phyloP scores from a whole-genome alignment of 2,329 filamentous ascomycete species.

The Aspergillus quadrilineatus region DNA sequence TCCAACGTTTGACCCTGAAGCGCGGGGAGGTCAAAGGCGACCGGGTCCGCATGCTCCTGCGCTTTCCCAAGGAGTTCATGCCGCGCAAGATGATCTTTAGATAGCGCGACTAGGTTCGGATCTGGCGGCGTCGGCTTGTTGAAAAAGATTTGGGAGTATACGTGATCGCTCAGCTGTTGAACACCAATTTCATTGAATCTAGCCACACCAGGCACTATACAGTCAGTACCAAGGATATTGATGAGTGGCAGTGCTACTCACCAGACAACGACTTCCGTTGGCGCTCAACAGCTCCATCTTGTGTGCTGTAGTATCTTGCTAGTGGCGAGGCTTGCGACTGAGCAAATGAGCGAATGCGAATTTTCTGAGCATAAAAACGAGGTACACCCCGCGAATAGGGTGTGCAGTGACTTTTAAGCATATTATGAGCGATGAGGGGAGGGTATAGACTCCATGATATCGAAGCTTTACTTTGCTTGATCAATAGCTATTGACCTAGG shows the following conservation, averaged over 20 bases:
- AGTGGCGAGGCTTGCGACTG: constrained; percentile 17
- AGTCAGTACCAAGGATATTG: constrained; percentile 16
- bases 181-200: constrained; percentile 92
- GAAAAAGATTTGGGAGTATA: constrained; percentile 81
- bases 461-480: constrained; percentile 18
- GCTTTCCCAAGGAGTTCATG: constrained; percentile 92
- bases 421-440: constrained; percentile 16
- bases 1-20: constrained; percentile 80
- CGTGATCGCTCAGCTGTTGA: constrained; percentile 82
- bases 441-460: constrained; percentile 18
- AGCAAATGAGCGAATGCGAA: constrained; percentile 20
- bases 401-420: constrained; percentile 30
- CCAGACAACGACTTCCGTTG: constrained; percentile 29
- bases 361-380: constrained; percentile 26
- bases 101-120: constrained; percentile 72
- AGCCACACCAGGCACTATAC: constrained; percentile 49
- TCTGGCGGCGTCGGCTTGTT: constrained; percentile 55
- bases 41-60: constrained; percentile 69
- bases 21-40: constrained; percentile 80
- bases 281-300: constrained; percentile 5
- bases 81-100: constrained; percentile 75
- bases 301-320: constrained; percentile 16
- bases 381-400: constrained; percentile 34
- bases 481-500: background rate
- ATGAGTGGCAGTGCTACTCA: constrained; percentile 15